Percentiles rank a stretch among this genome's conserved stretches.
phyloP scores from a whole-genome alignment of 441 rosid genomes.

The Adansonia rubrostipa region DNA sequence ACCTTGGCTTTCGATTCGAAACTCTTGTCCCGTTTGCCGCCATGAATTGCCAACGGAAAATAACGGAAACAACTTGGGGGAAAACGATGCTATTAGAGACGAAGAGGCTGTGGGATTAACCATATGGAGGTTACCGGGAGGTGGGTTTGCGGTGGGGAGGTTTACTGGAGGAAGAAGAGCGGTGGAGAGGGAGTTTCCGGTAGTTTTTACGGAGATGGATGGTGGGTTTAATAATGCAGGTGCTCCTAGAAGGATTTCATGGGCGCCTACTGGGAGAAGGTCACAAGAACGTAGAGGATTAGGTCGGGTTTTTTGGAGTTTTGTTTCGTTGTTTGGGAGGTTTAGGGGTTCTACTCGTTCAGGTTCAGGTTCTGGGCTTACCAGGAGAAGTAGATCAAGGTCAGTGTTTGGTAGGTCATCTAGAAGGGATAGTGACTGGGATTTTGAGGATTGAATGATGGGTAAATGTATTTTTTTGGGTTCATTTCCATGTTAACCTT shows the following conservation, averaged over 20 bases:
- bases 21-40: conserved; percentile 72
- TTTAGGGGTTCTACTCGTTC: conserved; percentile 37
- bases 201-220: conserved; percentile 68
- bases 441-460: conserved; percentile 38
- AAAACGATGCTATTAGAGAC: conserved; percentile 31
- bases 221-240: conserved; percentile 56
- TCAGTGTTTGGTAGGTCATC: conserved; percentile 39
- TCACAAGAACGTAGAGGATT: conserved; percentile 53
- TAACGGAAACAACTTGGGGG: conserved; percentile 28
- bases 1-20: conserved; percentile 61
- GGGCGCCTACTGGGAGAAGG: conserved; percentile 56
- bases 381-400: conserved; percentile 38
- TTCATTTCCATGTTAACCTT: neutral
- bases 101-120: conserved; percentile 52
- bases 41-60: conserved; percentile 53
- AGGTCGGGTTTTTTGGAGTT: conserved; percentile 46
- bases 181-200: conserved; percentile 55
- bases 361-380: conserved; percentile 31
- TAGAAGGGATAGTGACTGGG: conserved; percentile 36
- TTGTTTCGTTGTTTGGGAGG: conserved; percentile 56
- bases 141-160: conserved; percentile 71
- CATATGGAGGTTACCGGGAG: conserved; percentile 68
- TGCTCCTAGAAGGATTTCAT: conserved; percentile 53
- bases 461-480: conserved; percentile 26
- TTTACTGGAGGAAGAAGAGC: conserved; percentile 56